Base-by-base conservation (phyloP, 805 yeast species). In the Metschnikowia vanudenii region DNA sequence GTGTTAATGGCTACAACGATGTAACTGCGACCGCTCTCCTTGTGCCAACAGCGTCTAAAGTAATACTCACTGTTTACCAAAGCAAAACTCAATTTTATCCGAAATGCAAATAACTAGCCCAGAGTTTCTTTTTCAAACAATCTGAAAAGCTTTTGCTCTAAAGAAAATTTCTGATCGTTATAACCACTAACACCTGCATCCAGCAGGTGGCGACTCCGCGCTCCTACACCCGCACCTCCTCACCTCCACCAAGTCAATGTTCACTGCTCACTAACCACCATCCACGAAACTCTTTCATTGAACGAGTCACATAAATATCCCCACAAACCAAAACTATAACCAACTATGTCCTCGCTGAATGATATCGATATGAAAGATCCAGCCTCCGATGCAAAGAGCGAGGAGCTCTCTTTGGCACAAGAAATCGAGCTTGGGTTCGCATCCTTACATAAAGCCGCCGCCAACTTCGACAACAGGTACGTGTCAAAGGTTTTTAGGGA, bases 401-500 rank as follows among this genome's bases (percentile, higher is more conserved):
- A 33, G 30, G 41, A 43, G 29, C 28, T 26, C 19, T 34, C 57
- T 16, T 54, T 68, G 46, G 60, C 58, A 39, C 58, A 56, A 26
- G 75, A 72, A 50, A 68, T 73, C 50, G 69, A 75, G 64, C 56
- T 65, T 61, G 45, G 66, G 37, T 77, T 80, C 54, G 67, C 68
- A 37, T 72, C 78, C 43, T 67, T 82, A 44, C 72, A 72, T 41
- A 84, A 84, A 65, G 84, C 91, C 3, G 84, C 84, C 10, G 64
- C 79, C 38, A 81, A 81, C 45, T 81, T 82, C 63, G 99, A 94
- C 66, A 88, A 96, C 55, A 80, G 97, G 54, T 88, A 85, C 67
- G 81, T 94, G 38, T 78, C 92, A 65, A 87, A 86, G 61, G 91
- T 88, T 18, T 78, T 94, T 53, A 83, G 96, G 52, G 95, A 88